Evolutionary conservation across 1,139 yeast species (phyloP).

Genomic region (Cylindricascospora bacillispora): DNA sequence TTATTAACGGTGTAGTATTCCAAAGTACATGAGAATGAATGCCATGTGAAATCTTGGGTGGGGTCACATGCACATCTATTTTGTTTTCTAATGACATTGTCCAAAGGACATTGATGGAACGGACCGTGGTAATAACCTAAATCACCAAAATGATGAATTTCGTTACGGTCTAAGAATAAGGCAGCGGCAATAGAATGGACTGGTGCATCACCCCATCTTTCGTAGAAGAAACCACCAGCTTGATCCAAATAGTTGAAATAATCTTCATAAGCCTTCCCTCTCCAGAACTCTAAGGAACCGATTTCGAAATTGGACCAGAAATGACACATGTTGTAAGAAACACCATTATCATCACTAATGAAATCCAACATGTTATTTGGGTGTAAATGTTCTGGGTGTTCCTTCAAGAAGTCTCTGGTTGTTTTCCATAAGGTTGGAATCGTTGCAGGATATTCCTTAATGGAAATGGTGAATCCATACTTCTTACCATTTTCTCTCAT

Average conservation of each 20-base stretch:
- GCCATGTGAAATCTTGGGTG: conserved; percentile 70
- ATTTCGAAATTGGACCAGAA: conserved; percentile 92
- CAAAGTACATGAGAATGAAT: conserved; percentile 73
- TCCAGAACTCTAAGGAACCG: conserved; percentile 66
- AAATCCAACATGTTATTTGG: conserved; percentile 53
- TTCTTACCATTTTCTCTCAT: conserved; percentile 49
- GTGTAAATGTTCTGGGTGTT: conserved; percentile 33
- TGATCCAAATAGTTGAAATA: conserved; percentile 63
- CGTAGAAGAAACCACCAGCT: conserved; percentile 83
- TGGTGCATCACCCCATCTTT: conserved; percentile 96
- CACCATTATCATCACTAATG: conserved; percentile 53
- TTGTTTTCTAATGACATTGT: conserved; percentile 36
- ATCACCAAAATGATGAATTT: conserved; percentile 69
- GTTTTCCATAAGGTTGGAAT: conserved; percentile 52
- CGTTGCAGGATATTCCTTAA: conserved; percentile 46
- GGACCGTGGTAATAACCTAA: conserved; percentile 79
- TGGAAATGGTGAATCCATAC: conserved; percentile 53
- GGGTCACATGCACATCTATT: conserved; percentile 68
- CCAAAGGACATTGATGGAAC: conserved; percentile 70
- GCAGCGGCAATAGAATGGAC: conserved; percentile 79
- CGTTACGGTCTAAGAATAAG: conserved; percentile 47
- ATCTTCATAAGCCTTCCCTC: conserved; percentile 49
- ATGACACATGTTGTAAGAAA: conserved; percentile 67
- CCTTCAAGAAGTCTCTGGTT: conserved; percentile 38
- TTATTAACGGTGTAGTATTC: conserved; percentile 54